A percentile compares a stretch with the other conserved stretches of the same genome.
These are phyloP conservation scores for Rhodocollybia butyracea DNA, from an alignment of 768 basidiomycete genomes.

Conservation along the genomic window DNA sequence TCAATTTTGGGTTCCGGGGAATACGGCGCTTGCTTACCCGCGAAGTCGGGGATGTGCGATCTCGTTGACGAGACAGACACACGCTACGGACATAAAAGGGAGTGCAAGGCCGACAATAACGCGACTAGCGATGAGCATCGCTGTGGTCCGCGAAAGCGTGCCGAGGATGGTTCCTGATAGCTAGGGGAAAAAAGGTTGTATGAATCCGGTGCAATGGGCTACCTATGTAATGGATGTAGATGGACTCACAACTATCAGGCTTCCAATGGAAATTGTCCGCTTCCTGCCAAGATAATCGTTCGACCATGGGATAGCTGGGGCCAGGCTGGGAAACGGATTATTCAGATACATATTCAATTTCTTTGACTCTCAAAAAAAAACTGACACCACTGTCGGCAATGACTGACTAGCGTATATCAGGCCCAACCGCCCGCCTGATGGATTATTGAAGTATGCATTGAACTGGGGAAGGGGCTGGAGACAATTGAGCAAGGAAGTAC, in stretches of 20 bases:
- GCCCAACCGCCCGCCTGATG: conserved; percentile 1
- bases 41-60: conserved; percentile 6
- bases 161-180: conserved; percentile 6
- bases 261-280: conserved; percentile 3
- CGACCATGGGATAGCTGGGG: conserved; percentile 6
- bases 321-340: not conserved
- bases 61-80: conserved; percentile 4
- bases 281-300: conserved; percentile 1
- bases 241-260: conserved; percentile 1
- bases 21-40: not conserved
- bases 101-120: conserved; percentile 7
- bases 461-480: conserved; percentile 3
- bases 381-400: conserved; percentile 3
- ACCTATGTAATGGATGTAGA: not conserved
- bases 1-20: not conserved
- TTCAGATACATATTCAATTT: too few species aligned
- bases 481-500: conserved; percentile 2
- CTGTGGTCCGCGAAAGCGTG: not conserved
- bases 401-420: conserved; percentile 5
- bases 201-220: not conserved
- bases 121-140: conserved; percentile 5
- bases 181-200: not conserved
- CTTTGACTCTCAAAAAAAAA: not conserved
- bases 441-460: conserved; percentile 6
- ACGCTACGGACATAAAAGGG: conserved; percentile 5